Evolutionary conservation across 495 filamentous ascomycete genomes (phyloP).

Genomic region (Lasiosphaeriaceae sp.): DNA sequence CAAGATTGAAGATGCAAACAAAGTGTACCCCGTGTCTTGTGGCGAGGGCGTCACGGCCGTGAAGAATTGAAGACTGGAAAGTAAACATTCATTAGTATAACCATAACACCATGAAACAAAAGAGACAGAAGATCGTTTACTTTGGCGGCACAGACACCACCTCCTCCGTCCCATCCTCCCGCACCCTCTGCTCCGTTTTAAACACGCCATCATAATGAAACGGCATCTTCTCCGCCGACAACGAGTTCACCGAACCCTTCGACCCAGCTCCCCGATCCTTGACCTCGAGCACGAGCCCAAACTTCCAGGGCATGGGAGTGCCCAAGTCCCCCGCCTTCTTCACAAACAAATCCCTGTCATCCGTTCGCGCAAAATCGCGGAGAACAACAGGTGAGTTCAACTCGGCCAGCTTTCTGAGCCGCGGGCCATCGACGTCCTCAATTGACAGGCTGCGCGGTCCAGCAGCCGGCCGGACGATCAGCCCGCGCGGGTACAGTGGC

Average conservation of each 20-base stretch:
- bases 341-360: constrained; percentile 40
- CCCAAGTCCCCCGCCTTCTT: constrained; percentile 45
- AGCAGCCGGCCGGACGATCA: constrained; percentile 21
- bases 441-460: constrained; percentile 17
- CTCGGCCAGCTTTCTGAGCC: constrained; percentile 46
- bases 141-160: constrained; percentile 20
- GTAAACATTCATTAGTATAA: background rate
- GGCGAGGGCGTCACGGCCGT: constrained; percentile 46
- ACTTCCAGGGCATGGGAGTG: constrained; percentile 43
- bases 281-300: constrained; percentile 47
- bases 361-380: constrained; percentile 48
- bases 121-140: constrained; percentile 13
- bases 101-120: background rate
- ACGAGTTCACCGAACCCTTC: constrained; percentile 42
- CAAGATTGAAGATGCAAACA: constrained; percentile 49
- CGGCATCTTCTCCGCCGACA: constrained; percentile 51
- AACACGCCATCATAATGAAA: constrained; percentile 56
- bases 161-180: constrained; percentile 28
- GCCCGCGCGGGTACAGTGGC: constrained; percentile 28
- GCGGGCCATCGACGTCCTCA: constrained; percentile 38
- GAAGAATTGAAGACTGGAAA: constrained; percentile 48
- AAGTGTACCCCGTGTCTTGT: constrained; percentile 45
- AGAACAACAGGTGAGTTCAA: constrained; percentile 50
- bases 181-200: constrained; percentile 39
- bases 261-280: constrained; percentile 37